Base-by-base conservation (phyloP, 2,329 filamentous ascomycete species). In the Conoideocrella luteorostrata region DNA sequence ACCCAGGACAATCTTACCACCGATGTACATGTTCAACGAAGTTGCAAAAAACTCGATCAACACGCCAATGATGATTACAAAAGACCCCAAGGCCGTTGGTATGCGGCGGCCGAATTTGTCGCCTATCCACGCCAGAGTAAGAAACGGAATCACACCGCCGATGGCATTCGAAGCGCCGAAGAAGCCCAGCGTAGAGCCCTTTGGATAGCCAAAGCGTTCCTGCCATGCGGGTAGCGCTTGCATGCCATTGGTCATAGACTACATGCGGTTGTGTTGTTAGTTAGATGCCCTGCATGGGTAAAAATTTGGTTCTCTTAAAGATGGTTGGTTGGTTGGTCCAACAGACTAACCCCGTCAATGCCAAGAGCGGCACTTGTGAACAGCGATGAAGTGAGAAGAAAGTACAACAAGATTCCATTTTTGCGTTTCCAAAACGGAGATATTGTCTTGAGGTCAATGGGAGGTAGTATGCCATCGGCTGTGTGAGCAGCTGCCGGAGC, bases 381-480 rank as follows among this genome's bases (percentile, higher is more conserved):
- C 1, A 68, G 56, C 4, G 66, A 69, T 0, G 67, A 69, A 0
- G 67, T 69, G 13, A 69, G 58, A 4, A 69, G 50, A 29, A 69
- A 68, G 49, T 69, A 69, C 4, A 69, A 53, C 13, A 68, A 50
- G 3, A 68, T 54, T 2, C 66, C 66, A 58, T 70, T 71, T 37
- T 65, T 68, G 11, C 63, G 49, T 10, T 54, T 54, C 56, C 60
- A 66, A 41, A 66, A 66, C 0, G 60, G 62, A 1, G 61, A 54
- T 5, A 62, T 51, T 0, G 55, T 37, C 3, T 51, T 47, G 24
- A 64, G 46, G 43, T 66, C 61, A 15, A 65, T 58, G 2, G 58
- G 54, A 13, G 61, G 52, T 26, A 50, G 35, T 18, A 64, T 58
- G 26, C 53, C 57, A 21, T 64, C 57, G 3, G 52, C 52, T 9